Evolutionary conservation across 2,329 filamentous ascomycete species (phyloP).

Genomic region (Rutstroemia sp.): DNA sequence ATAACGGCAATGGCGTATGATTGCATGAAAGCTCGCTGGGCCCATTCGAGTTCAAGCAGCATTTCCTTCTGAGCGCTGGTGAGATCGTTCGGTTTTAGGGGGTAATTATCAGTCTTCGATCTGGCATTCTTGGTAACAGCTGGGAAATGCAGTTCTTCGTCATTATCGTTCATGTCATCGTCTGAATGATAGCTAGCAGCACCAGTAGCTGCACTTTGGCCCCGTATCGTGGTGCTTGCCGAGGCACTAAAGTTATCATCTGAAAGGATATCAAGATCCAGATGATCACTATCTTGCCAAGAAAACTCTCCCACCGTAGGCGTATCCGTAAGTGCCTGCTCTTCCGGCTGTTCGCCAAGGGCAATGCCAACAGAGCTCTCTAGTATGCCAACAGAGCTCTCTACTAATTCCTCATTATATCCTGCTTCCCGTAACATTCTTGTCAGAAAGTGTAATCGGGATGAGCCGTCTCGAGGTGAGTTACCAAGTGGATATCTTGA

Average conservation of each 20-base stretch:
- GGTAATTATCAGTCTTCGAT: slow-evolving; percentile 12
- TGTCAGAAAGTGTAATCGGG: slow-evolving; percentile 2
- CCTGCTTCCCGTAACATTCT: slow-evolving; percentile 25
- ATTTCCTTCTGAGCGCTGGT: slow-evolving; percentile 59
- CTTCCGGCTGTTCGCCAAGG: neutral
- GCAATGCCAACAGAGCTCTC: neutral
- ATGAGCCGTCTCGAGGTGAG: neutral
- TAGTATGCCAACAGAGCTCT: slow-evolving; percentile 2
- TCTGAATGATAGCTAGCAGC: neutral
- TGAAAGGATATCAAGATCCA: too few relatives aligned
- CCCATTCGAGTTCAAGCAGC: slow-evolving; percentile 61
- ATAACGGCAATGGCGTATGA: slow-evolving; percentile 59
- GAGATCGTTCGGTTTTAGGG: slow-evolving; percentile 43
- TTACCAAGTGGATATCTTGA: neutral
- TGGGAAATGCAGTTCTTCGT: neutral
- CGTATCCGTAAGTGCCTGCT: neutral
- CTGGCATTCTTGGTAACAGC: neutral
- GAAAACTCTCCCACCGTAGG: neutral
- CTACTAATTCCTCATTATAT: slow-evolving; percentile 16
- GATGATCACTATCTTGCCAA: neutral
- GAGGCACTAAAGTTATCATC: too few relatives aligned
- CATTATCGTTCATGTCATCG: slow-evolving; percentile 2
- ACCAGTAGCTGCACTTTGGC: too few relatives aligned
- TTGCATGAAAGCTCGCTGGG: slow-evolving; percentile 59
- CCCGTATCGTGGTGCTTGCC: too few relatives aligned